Conservation (phyloP, 2,329 filamentous ascomycete species). For the Xylariales sp. region DNA sequence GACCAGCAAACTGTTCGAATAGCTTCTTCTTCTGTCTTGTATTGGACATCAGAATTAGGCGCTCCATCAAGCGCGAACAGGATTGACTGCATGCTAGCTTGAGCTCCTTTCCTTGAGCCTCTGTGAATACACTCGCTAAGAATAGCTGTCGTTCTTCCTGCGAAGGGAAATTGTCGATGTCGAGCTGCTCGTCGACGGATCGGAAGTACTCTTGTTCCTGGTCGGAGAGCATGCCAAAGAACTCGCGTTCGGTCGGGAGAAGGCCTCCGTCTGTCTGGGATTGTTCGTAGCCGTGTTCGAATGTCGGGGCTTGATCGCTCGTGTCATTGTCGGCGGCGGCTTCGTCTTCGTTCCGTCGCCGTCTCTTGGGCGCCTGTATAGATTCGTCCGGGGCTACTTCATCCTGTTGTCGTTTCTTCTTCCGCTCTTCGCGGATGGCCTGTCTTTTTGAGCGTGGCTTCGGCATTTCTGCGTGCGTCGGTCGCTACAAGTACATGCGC, state of each 20-base stretch:
- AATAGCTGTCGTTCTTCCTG: slow-evolving; percentile 78
- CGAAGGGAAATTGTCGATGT: slow-evolving; percentile 86
- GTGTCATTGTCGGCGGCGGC: slow-evolving; percentile 23
- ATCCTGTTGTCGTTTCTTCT: slow-evolving; percentile 47
- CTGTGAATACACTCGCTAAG: slow-evolving; percentile 84
- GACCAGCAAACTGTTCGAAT: slow-evolving; percentile 85
- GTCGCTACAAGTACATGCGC: neutral
- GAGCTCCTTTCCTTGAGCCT: slow-evolving; percentile 91
- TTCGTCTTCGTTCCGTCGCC: slow-evolving; percentile 44
- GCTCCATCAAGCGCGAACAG: slow-evolving; percentile 92
- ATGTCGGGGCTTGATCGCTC: slow-evolving; percentile 36
- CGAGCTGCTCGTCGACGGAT: slow-evolving; percentile 87
- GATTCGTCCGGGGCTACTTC: slow-evolving; percentile 35
- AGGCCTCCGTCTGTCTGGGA: slow-evolving; percentile 25
- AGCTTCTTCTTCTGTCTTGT: slow-evolving; percentile 84
- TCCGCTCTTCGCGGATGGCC: slow-evolving; percentile 51
- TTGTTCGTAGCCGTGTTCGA: slow-evolving; percentile 43
- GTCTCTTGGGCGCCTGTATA: slow-evolving; percentile 42
- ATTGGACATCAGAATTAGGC: slow-evolving; percentile 84
- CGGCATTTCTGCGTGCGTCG: slow-evolving; percentile 44
- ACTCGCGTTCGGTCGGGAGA: slow-evolving; percentile 70
- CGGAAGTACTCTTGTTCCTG: slow-evolving; percentile 97
- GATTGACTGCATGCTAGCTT: slow-evolving; percentile 97
- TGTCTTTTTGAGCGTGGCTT: slow-evolving; percentile 51
- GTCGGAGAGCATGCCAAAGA: slow-evolving; percentile 92